These are phyloP conservation scores for Fusarium sacchari DNA, from an alignment of 2,329 filamentous ascomycete genomes.

Conservation along the genomic window DNA sequence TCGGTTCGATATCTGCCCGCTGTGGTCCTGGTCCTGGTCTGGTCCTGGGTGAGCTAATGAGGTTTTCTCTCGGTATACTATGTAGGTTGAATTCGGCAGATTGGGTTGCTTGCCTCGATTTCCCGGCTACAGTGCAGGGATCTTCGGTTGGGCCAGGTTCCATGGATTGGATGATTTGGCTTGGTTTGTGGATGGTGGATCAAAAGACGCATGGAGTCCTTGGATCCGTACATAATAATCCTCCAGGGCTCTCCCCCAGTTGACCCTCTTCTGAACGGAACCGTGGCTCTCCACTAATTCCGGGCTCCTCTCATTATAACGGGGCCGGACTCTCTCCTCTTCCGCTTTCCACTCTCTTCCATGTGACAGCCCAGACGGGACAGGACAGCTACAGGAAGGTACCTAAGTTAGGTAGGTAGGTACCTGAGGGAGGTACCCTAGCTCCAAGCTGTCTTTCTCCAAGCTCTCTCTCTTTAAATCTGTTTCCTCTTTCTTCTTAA, in stretches of 20 bases:
- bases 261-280: slow-evolving; percentile 1
- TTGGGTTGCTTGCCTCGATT: background rate
- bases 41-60: background rate
- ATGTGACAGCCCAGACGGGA: slow-evolving; percentile 22
- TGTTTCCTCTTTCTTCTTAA: background rate
- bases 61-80: background rate
- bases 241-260: background rate
- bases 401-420: background rate
- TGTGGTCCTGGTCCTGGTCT: background rate
- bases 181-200: slow-evolving; percentile 14
- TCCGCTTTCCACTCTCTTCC: slow-evolving; percentile 34
- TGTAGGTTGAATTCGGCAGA: background rate
- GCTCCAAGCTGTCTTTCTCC: slow-evolving; percentile 10
- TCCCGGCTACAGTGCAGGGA: slow-evolving; percentile 28
- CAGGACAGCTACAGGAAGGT: slow-evolving; percentile 5
- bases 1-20: background rate
- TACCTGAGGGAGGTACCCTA: background rate
- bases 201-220: background rate
- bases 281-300: slow-evolving; percentile 8
- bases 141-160: background rate
- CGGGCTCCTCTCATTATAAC: slow-evolving; percentile 25
- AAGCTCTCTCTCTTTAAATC: background rate
- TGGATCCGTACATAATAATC: background rate
- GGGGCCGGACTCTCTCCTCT: slow-evolving; percentile 23
- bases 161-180: background rate